Base-by-base conservation (phyloP, 306 rosid genomes). In the Hippophae rhamnoides region DNA sequence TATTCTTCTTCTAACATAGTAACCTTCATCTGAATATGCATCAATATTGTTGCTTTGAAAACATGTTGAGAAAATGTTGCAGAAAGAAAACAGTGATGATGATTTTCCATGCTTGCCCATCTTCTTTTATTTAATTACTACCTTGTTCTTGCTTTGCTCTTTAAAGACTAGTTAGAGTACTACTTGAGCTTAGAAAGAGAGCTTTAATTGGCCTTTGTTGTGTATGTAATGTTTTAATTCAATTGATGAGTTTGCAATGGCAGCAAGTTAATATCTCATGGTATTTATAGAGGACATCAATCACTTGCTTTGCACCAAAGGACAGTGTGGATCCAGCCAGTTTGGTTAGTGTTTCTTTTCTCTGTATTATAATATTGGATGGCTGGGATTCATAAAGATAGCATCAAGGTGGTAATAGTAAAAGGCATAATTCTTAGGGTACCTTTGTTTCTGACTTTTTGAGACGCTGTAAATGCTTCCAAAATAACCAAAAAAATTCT, bases 1-100 rank as follows among this genome's bases (percentile, higher is more conserved):
- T 41, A 81, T 76, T 67, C 89, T 72, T 52, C 72, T 76, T 60
- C 79, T 69, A 13, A 73, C 62, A 0, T 68, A 69, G 6, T 54
- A 80, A 11, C 81, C 80, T 1, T 82, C 90, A 10, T 90, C 89
- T 27, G 70, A 73, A 53, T 76, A 65, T 13, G 75, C 56, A 12
- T 82, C 76, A 2, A 73, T 66, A 13, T 63, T 58, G 26, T 85
- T 74, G 7, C 80, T 42, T 9, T 90, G 78, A 65, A 87, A 90
- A 42, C 95, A 90, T 0, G 83, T 41, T 68, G 73, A 84, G 58
- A 87, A 74, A 11, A 87, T 63, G 48, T 81, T 70, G 74, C 94
- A 90, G 10, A 85, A 55, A 3, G 95, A 89, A 58, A 74, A 86
- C 25, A 66, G 27, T 13, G 80, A 81, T 5, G 82, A 71, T 18